phyloP scores from a whole-genome alignment of 768 basidiomycete species.

The Gloeophyllum trabeum region DNA sequence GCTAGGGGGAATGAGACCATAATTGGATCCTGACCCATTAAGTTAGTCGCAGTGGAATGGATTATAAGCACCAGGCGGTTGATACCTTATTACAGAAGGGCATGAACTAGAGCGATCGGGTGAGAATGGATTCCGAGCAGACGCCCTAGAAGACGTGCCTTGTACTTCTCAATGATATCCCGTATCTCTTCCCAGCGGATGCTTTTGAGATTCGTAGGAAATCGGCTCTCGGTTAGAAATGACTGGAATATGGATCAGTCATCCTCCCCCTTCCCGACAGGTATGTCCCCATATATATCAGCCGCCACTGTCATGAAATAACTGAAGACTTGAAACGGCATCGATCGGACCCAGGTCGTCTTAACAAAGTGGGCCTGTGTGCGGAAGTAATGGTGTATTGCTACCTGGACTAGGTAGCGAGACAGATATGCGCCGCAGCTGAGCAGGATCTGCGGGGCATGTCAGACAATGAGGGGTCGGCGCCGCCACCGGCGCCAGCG shows the following conservation, averaged over 20 bases:
- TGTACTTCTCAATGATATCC: constrained; percentile 59
- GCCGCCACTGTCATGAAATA: constrained; percentile 54
- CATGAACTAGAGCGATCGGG: constrained; percentile 44
- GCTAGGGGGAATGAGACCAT: constrained; percentile 70
- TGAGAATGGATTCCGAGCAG: neutral
- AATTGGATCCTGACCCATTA: constrained; percentile 44
- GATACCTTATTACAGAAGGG: constrained; percentile 61
- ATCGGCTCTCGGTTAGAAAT: constrained; percentile 61
- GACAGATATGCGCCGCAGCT: constrained; percentile 70
- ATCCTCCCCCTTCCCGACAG: constrained; percentile 62
- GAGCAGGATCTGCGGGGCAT: constrained; percentile 46
- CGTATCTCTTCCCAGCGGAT: constrained; percentile 54
- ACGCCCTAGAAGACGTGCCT: constrained; percentile 28
- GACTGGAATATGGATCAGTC: constrained; percentile 55
- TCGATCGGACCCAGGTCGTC: constrained; percentile 58
- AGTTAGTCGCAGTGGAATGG: neutral
- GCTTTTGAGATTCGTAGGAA: constrained; percentile 44
- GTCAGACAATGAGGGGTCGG: constrained; percentile 7
- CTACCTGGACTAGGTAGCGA: constrained; percentile 68
- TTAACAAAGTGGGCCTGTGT: constrained; percentile 67
- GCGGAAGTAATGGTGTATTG: constrained; percentile 71
- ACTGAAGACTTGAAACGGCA: constrained; percentile 47
- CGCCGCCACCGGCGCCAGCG: no score
- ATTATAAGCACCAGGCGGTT: constrained; percentile 7
- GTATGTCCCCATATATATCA: constrained; percentile 52